Evolutionary conservation across 306 rosid genomes (phyloP).

Genomic region (Clitoria ternatea): DNA sequence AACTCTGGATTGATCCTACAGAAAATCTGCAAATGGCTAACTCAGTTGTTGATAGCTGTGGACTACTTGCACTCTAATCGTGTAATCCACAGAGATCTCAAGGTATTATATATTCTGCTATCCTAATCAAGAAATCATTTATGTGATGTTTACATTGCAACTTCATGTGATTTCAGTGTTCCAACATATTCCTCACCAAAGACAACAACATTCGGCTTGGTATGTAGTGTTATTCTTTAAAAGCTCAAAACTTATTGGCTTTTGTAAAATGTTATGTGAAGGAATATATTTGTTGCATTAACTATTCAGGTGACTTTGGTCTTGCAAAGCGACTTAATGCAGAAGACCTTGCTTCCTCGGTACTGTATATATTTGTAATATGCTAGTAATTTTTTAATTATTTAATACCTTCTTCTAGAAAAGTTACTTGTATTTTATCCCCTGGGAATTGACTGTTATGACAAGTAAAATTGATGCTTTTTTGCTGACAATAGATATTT

Average conservation of each 20-base stretch:
- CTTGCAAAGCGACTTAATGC: conserved; percentile 79
- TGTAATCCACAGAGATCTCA: conserved; percentile 86
- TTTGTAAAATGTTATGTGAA: conserved; percentile 24
- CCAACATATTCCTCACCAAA: conserved; percentile 83
- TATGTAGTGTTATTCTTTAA: conserved; percentile 35
- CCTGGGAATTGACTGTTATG: not conserved
- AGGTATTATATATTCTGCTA: conserved; percentile 41
- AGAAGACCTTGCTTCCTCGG: conserved; percentile 84
- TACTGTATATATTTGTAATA: conserved; percentile 31
- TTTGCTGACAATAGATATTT: not conserved
- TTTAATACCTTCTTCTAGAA: conserved; percentile 8
- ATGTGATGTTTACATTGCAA: conserved; percentile 3
- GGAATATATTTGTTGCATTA: conserved; percentile 26
- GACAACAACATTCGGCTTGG: conserved; percentile 76
- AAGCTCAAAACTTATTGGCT: conserved; percentile 16
- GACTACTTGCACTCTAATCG: conserved; percentile 90
- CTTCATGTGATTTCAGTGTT: conserved; percentile 60
- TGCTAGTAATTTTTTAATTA: not conserved
- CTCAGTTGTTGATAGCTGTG: conserved; percentile 79
- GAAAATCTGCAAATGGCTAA: conserved; percentile 88
- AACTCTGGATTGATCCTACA: conserved; percentile 34
- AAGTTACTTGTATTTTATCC: conserved; percentile 4
- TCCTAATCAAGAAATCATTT: conserved; percentile 9
- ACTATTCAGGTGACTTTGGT: conserved; percentile 81
- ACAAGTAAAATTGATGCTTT: not conserved